Conservation (phyloP, 2,329 filamentous ascomycete species). For the Nothomitra cinnamomea region DNA sequence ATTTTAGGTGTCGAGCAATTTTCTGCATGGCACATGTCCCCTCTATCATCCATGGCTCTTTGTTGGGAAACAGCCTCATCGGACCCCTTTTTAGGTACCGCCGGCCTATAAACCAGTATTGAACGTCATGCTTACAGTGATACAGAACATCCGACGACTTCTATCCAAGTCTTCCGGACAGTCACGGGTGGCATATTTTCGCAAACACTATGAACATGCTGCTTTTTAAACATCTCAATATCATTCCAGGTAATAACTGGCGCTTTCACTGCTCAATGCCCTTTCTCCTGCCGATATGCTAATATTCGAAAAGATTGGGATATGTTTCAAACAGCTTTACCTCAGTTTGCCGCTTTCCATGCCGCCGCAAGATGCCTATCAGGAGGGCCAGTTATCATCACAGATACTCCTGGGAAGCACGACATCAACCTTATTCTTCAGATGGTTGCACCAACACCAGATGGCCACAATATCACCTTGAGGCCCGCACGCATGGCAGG, state of each 20-base stretch:
- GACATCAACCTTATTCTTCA: conserved; percentile 57
- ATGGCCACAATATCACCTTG: conserved; percentile 62
- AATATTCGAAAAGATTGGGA: conserved; percentile 43
- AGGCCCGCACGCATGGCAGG: conserved; percentile 60
- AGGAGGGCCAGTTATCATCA: conserved; percentile 88
- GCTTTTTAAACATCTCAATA: conserved; percentile 68
- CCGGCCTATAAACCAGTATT: too few species aligned
- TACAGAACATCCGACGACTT: conserved; percentile 38
- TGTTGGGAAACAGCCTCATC: neutral
- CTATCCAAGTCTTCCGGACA: conserved; percentile 65
- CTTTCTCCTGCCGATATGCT: neutral
- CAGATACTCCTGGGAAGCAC: conserved; percentile 72
- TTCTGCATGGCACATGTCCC: conserved; percentile 69
- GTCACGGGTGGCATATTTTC: conserved; percentile 91
- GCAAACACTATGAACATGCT: conserved; percentile 80
- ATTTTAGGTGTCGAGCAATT: neutral
- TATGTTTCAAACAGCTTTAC: conserved; percentile 52
- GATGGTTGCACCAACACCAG: conserved; percentile 59
- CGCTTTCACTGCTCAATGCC: too few species aligned
- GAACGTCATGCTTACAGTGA: neutral
- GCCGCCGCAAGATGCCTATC: conserved; percentile 79
- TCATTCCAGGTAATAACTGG: conserved; percentile 37
- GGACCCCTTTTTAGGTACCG: neutral
- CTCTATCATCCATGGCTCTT: conserved; percentile 45
- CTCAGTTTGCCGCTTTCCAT: conserved; percentile 59